phyloP scores from a whole-genome alignment of 352 stramenopile genomes.

The Aphanomyces euteiches region DNA sequence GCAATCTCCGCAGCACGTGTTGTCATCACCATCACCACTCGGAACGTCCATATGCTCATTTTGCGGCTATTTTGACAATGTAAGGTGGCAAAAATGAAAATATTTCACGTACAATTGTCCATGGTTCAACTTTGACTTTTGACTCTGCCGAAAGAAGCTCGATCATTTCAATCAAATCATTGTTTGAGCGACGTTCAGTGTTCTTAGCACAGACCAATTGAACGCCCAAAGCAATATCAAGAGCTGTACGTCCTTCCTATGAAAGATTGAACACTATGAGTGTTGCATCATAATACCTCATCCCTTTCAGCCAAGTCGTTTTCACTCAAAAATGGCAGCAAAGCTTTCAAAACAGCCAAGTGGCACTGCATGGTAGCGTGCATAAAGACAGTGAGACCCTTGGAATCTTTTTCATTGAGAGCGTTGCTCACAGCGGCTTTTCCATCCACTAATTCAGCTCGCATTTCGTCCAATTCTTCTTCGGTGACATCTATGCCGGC shows the following conservation, averaged over 20 bases:
- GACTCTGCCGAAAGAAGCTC: background rate
- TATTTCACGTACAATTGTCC: background rate
- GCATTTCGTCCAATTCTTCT: slow-evolving; percentile 1
- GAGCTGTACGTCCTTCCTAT: slow-evolving; percentile 9
- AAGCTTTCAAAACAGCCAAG: background rate
- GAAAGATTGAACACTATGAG: background rate
- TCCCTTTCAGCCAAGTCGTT: slow-evolving; percentile 2
- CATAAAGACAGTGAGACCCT: slow-evolving; percentile 7
- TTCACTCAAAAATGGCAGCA: background rate
- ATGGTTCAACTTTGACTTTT: background rate
- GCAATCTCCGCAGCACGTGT: background rate
- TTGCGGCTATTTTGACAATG: no score
- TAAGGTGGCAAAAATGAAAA: no score
- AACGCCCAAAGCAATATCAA: slow-evolving; percentile 6
- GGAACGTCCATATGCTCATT: no score
- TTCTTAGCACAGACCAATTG: slow-evolving; percentile 8
- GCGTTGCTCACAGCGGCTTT: background rate
- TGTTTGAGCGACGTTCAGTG: background rate
- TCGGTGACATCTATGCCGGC: background rate
- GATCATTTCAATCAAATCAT: slow-evolving; percentile 5
- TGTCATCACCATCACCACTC: background rate
- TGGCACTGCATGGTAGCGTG: background rate
- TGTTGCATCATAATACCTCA: background rate
- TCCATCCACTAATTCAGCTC: background rate
- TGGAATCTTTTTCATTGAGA: background rate